phyloP scores from a whole-genome alignment of 345 rosid genomes.

The Psidium guajava region DNA sequence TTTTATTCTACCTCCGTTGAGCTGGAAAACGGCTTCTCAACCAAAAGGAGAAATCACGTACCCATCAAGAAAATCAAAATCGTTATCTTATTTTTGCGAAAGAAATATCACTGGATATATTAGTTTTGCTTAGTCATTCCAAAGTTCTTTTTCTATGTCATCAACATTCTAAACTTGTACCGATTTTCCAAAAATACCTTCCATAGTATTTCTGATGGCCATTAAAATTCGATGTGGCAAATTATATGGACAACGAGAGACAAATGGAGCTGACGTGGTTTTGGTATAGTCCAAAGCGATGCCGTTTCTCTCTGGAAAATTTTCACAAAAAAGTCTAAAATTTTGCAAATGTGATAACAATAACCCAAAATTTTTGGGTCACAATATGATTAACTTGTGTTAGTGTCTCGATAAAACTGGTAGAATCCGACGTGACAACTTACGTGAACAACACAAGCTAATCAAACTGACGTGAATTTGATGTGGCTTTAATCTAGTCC shows the following conservation, averaged over 20 bases:
- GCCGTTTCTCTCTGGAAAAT: neutral
- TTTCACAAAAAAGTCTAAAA: neutral
- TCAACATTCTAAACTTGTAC: neutral
- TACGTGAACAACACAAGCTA: neutral
- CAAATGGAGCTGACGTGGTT: neutral
- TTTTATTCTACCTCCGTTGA: neutral
- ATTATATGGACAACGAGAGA: neutral
- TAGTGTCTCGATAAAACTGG: neutral
- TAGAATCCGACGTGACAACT: neutral
- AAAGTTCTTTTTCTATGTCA: neutral
- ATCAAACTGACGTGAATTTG: neutral
- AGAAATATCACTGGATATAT: neutral
- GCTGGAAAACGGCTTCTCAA: neutral
- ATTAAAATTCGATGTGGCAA: neutral
- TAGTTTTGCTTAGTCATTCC: neutral
- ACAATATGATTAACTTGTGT: neutral
- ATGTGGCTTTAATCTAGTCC: too few relatives aligned
- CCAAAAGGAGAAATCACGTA: neutral
- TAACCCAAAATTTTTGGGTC: neutral
- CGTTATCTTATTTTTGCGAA: neutral
- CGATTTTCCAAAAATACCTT: neutral
- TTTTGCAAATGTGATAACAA: neutral
- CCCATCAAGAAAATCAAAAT: neutral
- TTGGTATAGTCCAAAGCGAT: neutral
- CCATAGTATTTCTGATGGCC: neutral